Conservation (phyloP, 1,284 basidiomycete species). For the Boletellus deceptivus region DNA sequence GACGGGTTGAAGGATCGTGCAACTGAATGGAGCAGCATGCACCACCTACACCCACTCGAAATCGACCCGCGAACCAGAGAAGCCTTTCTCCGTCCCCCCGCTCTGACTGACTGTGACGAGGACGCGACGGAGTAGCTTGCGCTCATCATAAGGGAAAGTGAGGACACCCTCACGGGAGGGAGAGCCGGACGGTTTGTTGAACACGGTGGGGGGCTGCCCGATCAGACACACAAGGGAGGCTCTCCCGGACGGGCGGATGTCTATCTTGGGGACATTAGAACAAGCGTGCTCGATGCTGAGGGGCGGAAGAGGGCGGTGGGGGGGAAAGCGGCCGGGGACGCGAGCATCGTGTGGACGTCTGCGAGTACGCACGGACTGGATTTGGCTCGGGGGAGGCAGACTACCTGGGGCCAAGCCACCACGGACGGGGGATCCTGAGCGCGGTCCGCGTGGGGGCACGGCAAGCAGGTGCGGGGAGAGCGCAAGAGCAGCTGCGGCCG, state of each 20-base stretch:
- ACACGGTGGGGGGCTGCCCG: slow-evolving; percentile 38
- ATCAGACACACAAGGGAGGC: slow-evolving; percentile 42
- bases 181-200: slow-evolving; percentile 26
- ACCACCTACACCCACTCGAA: slow-evolving; percentile 42
- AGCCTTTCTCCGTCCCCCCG: slow-evolving; percentile 49
- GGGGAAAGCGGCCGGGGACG: slow-evolving; percentile 35
- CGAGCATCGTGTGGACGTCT: slow-evolving; percentile 34
- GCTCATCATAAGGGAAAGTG: slow-evolving; percentile 13
- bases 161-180: slow-evolving; percentile 36
- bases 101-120: slow-evolving; percentile 35
- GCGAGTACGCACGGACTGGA: too few relatives aligned
- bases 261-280: slow-evolving; percentile 39
- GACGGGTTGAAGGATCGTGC: not conserved
- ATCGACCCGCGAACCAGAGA: slow-evolving; percentile 46
- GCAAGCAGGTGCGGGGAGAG: slow-evolving; percentile 35
- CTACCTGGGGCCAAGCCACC: too few relatives aligned
- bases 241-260: slow-evolving; percentile 40
- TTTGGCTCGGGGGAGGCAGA: too few relatives aligned
- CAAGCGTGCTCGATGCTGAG: slow-evolving; percentile 31
- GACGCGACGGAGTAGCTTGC: not conserved
- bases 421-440: slow-evolving; percentile 66
- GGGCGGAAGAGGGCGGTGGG: slow-evolving; percentile 24
- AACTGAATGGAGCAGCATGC: slow-evolving; percentile 16
- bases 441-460: slow-evolving; percentile 47
- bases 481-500: not conserved